A percentile compares a stretch with the other conserved stretches of the same genome.
These are phyloP conservation scores for Backusella westeae DNA, from an alignment of 192 early-diverging fungal genomes.

Conservation along the genomic window DNA sequence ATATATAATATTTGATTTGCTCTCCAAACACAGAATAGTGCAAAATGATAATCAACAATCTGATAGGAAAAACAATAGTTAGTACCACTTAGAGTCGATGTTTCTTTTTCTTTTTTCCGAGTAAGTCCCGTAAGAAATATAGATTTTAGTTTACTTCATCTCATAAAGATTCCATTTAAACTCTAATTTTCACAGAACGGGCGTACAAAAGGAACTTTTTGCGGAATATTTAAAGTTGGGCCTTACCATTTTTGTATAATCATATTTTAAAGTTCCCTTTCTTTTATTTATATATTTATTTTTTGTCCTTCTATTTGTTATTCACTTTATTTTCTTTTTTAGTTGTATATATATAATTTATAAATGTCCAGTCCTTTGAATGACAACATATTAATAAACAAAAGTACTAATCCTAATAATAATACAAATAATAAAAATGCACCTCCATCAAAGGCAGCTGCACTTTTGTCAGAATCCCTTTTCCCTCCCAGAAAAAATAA, in stretches of 20 bases:
- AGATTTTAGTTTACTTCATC: too few species aligned
- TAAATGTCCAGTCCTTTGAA: slow-evolving; percentile 6
- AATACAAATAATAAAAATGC: neutral
- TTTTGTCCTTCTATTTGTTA: slow-evolving; percentile 5
- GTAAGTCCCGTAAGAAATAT: too few species aligned
- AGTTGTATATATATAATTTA: neutral
- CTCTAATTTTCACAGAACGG: too few species aligned
- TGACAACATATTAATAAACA: neutral
- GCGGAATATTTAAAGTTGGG: neutral
- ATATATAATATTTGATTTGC: too few species aligned
- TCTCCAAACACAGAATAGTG: too few species aligned
- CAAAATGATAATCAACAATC: too few species aligned
- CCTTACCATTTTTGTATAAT: neutral
- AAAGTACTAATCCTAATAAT: neutral
- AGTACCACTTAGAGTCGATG: too few species aligned
- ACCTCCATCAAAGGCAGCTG: slow-evolving; percentile 28
- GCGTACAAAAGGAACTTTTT: neutral
- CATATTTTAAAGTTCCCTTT: neutral
- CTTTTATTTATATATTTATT: neutral
- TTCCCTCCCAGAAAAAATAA: slow-evolving; percentile 38
- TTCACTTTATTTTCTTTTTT: neutral
- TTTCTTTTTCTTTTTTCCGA: too few species aligned
- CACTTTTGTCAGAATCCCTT: slow-evolving; percentile 31
- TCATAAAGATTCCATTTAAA: too few species aligned
- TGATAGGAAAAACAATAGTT: too few species aligned